phyloP scores from a whole-genome alignment of 768 basidiomycete species.

The Megacollybia marginata region DNA sequence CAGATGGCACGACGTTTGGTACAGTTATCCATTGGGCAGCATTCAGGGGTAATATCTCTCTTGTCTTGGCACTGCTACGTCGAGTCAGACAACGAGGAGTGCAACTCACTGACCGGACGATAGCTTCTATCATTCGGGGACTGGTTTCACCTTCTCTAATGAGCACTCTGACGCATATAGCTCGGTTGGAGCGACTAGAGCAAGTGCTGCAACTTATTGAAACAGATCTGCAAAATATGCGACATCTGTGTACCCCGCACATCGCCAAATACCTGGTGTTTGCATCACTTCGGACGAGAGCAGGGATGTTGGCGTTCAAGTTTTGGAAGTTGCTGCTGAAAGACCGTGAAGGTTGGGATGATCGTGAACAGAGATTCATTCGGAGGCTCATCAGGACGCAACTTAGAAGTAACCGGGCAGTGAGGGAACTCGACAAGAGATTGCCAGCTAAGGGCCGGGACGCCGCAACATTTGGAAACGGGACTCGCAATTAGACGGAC shows the following conservation, averaged over 20 bases:
- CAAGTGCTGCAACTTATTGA: conserved; percentile 35
- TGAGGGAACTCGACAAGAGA: too few species aligned
- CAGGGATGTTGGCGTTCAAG: conserved; percentile 45
- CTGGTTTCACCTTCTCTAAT: conserved; percentile 18
- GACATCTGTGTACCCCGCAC: conserved; percentile 32
- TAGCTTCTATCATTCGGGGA: conserved; percentile 39
- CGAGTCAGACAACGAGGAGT: conserved; percentile 28
- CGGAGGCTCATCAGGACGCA: conserved; percentile 31
- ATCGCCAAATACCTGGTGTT: conserved; percentile 45
- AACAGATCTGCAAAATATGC: conserved; percentile 22
- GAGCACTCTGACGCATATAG: conserved; percentile 30
- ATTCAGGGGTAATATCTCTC: conserved; percentile 30
- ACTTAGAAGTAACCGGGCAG: too few species aligned
- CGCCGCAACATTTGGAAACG: too few species aligned
- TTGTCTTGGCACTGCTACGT: conserved; percentile 36
- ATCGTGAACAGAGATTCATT: conserved; percentile 33
- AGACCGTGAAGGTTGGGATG: conserved; percentile 38
- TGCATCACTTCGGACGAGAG: conserved; percentile 39
- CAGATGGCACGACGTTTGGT: conserved; percentile 50
- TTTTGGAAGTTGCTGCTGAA: conserved; percentile 52
- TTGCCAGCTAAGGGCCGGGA: too few species aligned
- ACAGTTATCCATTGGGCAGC: conserved; percentile 57
- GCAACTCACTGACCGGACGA: conserved; percentile 38
- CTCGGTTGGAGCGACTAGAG: conserved; percentile 24
- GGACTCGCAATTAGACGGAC: too few species aligned